These are phyloP conservation scores for Pseudogymnoascus sp. DNA, from an alignment of 2,329 filamentous ascomycete species.

Conservation along the genomic window DNA sequence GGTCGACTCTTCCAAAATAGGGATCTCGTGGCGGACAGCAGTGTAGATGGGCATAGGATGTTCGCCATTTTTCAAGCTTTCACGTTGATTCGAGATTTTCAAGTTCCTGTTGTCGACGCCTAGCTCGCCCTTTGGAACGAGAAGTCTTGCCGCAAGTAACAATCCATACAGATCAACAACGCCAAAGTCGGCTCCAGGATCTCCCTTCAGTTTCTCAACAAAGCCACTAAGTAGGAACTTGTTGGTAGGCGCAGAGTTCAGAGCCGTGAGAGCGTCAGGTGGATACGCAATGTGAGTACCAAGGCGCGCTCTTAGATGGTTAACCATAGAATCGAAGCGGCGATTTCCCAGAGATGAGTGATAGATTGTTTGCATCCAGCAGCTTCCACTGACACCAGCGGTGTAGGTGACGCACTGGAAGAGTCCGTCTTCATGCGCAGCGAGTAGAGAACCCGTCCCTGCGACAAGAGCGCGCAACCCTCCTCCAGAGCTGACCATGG, in stretches of 20 bases:
- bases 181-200: slow-evolving; percentile 71
- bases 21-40: slow-evolving; percentile 91
- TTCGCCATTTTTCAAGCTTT: slow-evolving; percentile 66
- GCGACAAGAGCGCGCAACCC: slow-evolving; percentile 85
- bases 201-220: slow-evolving; percentile 84
- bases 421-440: slow-evolving; percentile 74
- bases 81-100: slow-evolving; percentile 81
- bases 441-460: slow-evolving; percentile 78
- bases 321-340: slow-evolving; percentile 60
- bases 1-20: slow-evolving; percentile 43
- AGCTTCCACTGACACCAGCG: slow-evolving; percentile 89
- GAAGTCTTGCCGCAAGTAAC: slow-evolving; percentile 70
- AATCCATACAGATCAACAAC: slow-evolving; percentile 91
- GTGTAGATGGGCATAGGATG: slow-evolving; percentile 93
- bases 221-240: slow-evolving; percentile 82
- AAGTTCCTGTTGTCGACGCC: slow-evolving; percentile 69
- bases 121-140: slow-evolving; percentile 80
- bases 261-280: slow-evolving; percentile 67
- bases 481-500: slow-evolving; percentile 89
- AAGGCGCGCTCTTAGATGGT: slow-evolving; percentile 79
- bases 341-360: slow-evolving; percentile 68
- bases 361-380: slow-evolving; percentile 87
- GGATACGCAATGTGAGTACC: slow-evolving; percentile 90
- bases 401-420: slow-evolving; percentile 95
- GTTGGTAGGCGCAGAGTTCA: slow-evolving; percentile 86